phyloP scores from a whole-genome alignment of 306 rosid species.

The Inga oerstediana region DNA sequence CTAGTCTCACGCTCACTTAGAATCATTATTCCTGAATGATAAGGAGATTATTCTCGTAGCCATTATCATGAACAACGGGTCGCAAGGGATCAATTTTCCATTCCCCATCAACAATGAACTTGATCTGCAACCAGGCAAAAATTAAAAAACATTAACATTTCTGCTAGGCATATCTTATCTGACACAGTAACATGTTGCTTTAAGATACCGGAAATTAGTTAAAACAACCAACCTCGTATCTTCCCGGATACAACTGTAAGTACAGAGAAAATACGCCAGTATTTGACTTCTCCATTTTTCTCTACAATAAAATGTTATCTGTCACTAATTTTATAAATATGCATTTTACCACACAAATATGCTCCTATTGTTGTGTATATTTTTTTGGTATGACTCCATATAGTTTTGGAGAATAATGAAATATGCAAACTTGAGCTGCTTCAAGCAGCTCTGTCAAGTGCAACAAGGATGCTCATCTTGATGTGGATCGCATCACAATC shows the following conservation, averaged over 20 bases:
- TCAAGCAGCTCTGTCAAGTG: not conserved
- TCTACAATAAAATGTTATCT: conserved; percentile 52
- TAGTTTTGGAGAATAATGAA: not conserved
- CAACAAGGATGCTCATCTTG: not conserved
- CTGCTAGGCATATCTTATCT: not conserved
- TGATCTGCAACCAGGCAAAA: conserved; percentile 59
- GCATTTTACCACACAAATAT: not conserved
- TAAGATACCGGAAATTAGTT: conserved; percentile 12
- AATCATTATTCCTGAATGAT: conserved; percentile 42
- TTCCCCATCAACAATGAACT: conserved; percentile 91
- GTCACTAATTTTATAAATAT: conserved; percentile 8
- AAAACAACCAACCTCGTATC: conserved; percentile 68
- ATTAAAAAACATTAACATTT: not conserved
- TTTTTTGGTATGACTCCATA: not conserved
- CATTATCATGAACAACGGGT: conserved; percentile 57
- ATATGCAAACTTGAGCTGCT: no score
- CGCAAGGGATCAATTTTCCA: conserved; percentile 90
- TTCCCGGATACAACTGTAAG: conserved; percentile 90
- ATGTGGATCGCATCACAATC: conserved; percentile 4
- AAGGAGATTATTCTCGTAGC: conserved; percentile 71
- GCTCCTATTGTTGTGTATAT: not conserved
- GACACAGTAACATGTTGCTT: conserved; percentile 6
- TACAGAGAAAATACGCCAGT: conserved; percentile 66
- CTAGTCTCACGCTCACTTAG: not conserved
- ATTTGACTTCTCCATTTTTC: conserved; percentile 72